These are phyloP conservation scores for Kazachstania sp. DNA, from an alignment of 1,139 yeast species.

Conservation along the genomic window DNA sequence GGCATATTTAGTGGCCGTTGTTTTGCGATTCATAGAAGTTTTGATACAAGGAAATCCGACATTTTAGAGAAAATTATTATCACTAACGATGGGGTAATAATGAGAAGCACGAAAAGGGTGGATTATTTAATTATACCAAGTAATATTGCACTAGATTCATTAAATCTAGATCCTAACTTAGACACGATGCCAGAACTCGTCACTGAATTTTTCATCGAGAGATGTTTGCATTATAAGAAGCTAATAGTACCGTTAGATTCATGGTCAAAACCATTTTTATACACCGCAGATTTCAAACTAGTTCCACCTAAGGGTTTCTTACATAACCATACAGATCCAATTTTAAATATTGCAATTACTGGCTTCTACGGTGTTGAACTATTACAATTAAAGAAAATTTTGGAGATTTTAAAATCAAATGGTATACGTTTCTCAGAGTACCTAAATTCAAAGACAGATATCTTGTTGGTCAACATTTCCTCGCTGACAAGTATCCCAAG, in stretches of 20 bases:
- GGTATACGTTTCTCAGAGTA: constrained; percentile 45
- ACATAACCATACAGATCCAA: constrained; percentile 14
- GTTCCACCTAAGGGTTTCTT: constrained; percentile 9
- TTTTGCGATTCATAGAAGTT: constrained; percentile 14
- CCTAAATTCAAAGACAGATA: constrained; percentile 49
- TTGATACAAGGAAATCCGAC: constrained; percentile 14
- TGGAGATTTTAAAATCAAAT: constrained; percentile 37
- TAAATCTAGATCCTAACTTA: not conserved
- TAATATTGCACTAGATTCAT: constrained; percentile 12
- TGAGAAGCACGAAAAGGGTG: not conserved
- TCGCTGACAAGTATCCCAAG: constrained; percentile 30
- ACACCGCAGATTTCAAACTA: constrained; percentile 32
- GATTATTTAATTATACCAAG: constrained; percentile 18
- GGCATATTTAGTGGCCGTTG: constrained; percentile 10
- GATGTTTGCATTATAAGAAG: constrained; percentile 56
- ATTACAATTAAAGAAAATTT: constrained; percentile 60
- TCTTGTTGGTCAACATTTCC: constrained; percentile 52
- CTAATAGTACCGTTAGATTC: constrained; percentile 42
- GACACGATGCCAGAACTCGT: constrained; percentile 22
- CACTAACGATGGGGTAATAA: constrained; percentile 20
- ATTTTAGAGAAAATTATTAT: constrained; percentile 22
- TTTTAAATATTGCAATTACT: constrained; percentile 51
- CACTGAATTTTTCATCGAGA: constrained; percentile 83
- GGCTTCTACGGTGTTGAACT: constrained; percentile 83
- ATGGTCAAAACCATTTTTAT: constrained; percentile 64